phyloP scores from a whole-genome alignment of 441 rosid species.

The Corymbia calophylla region DNA sequence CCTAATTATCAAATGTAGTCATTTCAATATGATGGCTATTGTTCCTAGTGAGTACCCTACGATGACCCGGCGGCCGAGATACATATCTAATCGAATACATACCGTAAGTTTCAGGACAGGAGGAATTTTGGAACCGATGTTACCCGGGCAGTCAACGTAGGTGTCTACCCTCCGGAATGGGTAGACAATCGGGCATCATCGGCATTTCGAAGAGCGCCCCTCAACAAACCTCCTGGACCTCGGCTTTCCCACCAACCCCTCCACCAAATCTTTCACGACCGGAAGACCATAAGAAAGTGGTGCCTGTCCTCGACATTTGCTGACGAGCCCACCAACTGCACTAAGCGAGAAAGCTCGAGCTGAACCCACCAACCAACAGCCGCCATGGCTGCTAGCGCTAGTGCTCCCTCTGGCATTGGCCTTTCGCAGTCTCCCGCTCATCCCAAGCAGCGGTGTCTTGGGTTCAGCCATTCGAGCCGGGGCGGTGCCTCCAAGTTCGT shows the following conservation, averaged over 20 bases:
- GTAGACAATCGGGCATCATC: not conserved
- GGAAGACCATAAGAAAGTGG: not conserved
- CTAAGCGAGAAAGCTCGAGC: not conserved
- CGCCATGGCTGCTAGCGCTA: not conserved
- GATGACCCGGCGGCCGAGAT: not conserved
- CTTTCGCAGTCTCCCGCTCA: not conserved
- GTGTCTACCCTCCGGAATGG: not conserved
- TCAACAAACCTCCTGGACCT: not conserved
- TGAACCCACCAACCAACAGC: not conserved
- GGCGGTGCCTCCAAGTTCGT: slow-evolving; percentile 14
- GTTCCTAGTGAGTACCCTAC: not conserved
- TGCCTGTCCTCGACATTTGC: not conserved
- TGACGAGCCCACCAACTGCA: not conserved
- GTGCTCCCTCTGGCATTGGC: not conserved
- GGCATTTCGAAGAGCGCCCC: not conserved
- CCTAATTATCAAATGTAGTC: too few relatives aligned
- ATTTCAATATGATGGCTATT: fast-evolving
- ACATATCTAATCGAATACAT: not conserved
- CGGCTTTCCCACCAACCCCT: slow-evolving; percentile 10
- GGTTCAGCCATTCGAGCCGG: not conserved
- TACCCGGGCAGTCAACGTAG: not conserved
- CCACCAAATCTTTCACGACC: not conserved
- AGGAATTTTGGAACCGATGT: too few relatives aligned
- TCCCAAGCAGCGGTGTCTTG: not conserved
- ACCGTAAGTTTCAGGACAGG: not conserved